These are phyloP conservation scores for Daldinia sp. DNA, from an alignment of 2,329 filamentous ascomycete genomes.

Conservation along the genomic window DNA sequence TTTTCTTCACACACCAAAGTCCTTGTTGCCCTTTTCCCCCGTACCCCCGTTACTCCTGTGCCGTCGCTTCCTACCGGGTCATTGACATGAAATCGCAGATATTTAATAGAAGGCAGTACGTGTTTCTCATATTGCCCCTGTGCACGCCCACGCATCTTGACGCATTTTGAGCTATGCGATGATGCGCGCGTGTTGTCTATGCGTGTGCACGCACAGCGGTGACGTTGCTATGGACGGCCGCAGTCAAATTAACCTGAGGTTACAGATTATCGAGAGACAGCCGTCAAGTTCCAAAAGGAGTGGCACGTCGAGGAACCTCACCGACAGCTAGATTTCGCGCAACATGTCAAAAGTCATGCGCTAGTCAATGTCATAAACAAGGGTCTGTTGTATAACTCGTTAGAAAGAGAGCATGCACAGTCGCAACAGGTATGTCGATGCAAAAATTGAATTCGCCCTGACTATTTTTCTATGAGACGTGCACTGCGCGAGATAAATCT, in stretches of 20 bases:
- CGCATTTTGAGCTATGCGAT: slow-evolving; percentile 11
- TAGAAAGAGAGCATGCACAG: slow-evolving; percentile 67
- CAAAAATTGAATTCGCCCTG: slow-evolving; percentile 22
- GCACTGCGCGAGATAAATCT: slow-evolving; percentile 44
- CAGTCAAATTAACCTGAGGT: slow-evolving; percentile 53
- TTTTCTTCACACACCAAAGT: slow-evolving; percentile 35
- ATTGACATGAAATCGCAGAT: slow-evolving; percentile 57
- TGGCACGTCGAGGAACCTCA: slow-evolving; percentile 74
- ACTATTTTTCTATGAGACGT: slow-evolving; percentile 36
- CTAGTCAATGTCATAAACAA: slow-evolving; percentile 73
- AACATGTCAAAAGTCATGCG: slow-evolving; percentile 73
- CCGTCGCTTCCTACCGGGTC: slow-evolving; percentile 34
- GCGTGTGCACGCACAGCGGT: slow-evolving; percentile 34
- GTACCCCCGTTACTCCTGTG: slow-evolving; percentile 13
- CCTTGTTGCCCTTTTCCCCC: slow-evolving; percentile 24
- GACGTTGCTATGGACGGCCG: slow-evolving; percentile 42
- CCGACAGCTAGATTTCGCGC: slow-evolving; percentile 72
- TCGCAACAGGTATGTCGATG: slow-evolving; percentile 60
- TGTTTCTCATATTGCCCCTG: slow-evolving; percentile 48
- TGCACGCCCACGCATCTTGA: slow-evolving; percentile 27
- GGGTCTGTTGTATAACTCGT: slow-evolving; percentile 70
- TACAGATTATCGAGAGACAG: slow-evolving; percentile 75
- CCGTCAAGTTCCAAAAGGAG: slow-evolving; percentile 76
- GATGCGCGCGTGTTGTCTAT: slow-evolving; percentile 23
- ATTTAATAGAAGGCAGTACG: slow-evolving; percentile 73